Base-by-base conservation (phyloP, 2,329 filamentous ascomycete genomes). In the Pyricularia sp. region DNA sequence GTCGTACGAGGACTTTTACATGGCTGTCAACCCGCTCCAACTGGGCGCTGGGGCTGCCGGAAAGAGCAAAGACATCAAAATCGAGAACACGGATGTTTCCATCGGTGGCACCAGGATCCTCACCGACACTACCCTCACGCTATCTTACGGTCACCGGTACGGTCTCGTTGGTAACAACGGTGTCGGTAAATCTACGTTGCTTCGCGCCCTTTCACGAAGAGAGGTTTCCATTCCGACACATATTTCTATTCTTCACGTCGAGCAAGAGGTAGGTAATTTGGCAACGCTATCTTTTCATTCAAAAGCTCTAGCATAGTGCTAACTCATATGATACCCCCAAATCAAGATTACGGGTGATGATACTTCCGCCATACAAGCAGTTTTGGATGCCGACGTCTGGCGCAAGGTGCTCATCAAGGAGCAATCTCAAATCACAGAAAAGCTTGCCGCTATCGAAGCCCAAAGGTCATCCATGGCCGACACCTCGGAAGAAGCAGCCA, bases 1-100 rank as follows among this genome's bases (percentile, higher is more conserved):
- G 81, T 96, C 91, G 55, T 99, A 99, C 75, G 94, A 99, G 78
- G 94, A 99, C 75, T 97, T 99, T 79, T 99, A 96, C 84, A 97
- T 99, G 94, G 89, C 91, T 64, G 94, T 99, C 80, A 99, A 99
- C 76, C 94, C 94, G 67, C 84, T 99, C 68, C 93, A 97, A 74
- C 73, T 97, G 67, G 93, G 92, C 65, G 79, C 82, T 69, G 76
- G 84, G 65, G 76, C 87, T 66, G 83, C 87, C 35, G 84, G 86
- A 70, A 99, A 97, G 87, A 96, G 93, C 77, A 99, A 99, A 82
- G 94, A 99, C 74, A 93, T 99, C 82, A 99, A 97, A 80, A 81
- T 99, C 70, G 94, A 99, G 77, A 92, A 90, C 71, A 91, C 96
- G 73, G 94, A 99, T 76, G 90, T 99, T 65, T 89, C 91, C 59